A percentile compares a stretch with the other conserved stretches of the same genome.
Conservation (phyloP, 1,284 basidiomycete genomes). For the Boletellus deceptivus region DNA sequence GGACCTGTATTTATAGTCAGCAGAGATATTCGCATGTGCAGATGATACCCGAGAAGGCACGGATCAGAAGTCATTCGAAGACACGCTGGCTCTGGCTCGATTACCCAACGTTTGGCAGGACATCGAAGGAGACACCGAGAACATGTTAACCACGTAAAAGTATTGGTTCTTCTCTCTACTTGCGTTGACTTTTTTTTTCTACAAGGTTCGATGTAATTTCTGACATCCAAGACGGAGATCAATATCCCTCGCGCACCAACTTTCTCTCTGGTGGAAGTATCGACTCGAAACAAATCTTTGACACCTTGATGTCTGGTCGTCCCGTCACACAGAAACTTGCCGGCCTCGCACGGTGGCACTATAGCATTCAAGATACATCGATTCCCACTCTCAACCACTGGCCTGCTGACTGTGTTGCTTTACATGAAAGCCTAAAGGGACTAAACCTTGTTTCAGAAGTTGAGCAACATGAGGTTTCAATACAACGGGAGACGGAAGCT, state of each 20-base stretch:
- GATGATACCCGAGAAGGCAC: slow-evolving; percentile 31
- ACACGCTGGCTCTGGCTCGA: slow-evolving; percentile 50
- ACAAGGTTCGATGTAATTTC: slow-evolving; percentile 62
- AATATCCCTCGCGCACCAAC: slow-evolving; percentile 44
- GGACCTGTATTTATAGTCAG: slow-evolving; percentile 7
- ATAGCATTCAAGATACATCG: slow-evolving; percentile 47
- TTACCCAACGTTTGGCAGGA: slow-evolving; percentile 58
- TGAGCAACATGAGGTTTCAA: slow-evolving; percentile 39
- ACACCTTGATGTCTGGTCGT: slow-evolving; percentile 47
- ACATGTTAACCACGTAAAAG: slow-evolving; percentile 53
- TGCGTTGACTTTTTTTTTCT: not conserved
- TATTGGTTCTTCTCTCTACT: slow-evolving; percentile 18
- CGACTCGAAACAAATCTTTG: slow-evolving; percentile 50
- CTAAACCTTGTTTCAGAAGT: slow-evolving; percentile 40
- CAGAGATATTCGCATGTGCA: slow-evolving; percentile 41
- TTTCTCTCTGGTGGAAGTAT: slow-evolving; percentile 54
- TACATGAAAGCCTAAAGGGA: slow-evolving; percentile 38
- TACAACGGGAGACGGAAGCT: slow-evolving; percentile 50
- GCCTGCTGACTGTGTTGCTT: slow-evolving; percentile 32
- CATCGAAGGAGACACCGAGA: slow-evolving; percentile 44
- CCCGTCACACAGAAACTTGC: slow-evolving; percentile 42
- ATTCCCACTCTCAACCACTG: slow-evolving; percentile 41
- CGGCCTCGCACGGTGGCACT: slow-evolving; percentile 51
- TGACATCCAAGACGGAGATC: slow-evolving; percentile 48
- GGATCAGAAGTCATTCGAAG: slow-evolving; percentile 41